Percentiles rank a stretch among this genome's conserved stretches.
These are phyloP conservation scores for Auxenochlorella pyrenoidosa DNA, from an alignment of 139 green algal genomes.

Conservation along the genomic window DNA sequence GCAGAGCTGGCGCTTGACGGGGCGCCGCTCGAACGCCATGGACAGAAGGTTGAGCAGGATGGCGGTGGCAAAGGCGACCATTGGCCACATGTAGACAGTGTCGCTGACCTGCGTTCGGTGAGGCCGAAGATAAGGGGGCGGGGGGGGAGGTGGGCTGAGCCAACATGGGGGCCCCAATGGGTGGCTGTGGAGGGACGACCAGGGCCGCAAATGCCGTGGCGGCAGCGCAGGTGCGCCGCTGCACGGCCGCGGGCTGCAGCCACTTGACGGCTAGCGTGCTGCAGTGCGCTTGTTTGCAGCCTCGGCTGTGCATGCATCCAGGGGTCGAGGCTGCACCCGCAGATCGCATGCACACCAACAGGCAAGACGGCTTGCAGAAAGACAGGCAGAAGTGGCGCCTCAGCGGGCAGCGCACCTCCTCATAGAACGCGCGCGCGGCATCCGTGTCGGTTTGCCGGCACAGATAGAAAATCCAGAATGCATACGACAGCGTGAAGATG, in stretches of 20 bases:
- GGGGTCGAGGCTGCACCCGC: too few relatives aligned
- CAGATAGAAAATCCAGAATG: constrained; percentile 41
- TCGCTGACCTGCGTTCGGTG: constrained; percentile 12
- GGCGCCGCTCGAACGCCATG: constrained; percentile 55
- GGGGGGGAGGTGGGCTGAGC: background rate
- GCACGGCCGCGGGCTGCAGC: too few relatives aligned
- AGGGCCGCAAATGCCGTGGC: too few relatives aligned
- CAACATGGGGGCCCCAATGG: too few relatives aligned
- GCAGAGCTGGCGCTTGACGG: constrained; percentile 58
- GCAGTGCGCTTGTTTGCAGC: too few relatives aligned
- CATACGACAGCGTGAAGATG: constrained; percentile 17
- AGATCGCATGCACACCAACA: too few relatives aligned
- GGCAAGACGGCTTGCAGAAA: too few relatives aligned
- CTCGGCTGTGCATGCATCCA: too few relatives aligned
- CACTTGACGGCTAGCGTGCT: too few relatives aligned
- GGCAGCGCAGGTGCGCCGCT: too few relatives aligned
- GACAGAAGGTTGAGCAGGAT: constrained; percentile 64
- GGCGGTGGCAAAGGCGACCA: constrained; percentile 63
- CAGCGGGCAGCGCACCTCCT: background rate
- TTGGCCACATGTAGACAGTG: constrained; percentile 47
- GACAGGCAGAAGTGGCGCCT: too few relatives aligned
- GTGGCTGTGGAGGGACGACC: too few relatives aligned
- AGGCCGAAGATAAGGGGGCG: background rate
- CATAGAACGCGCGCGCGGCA: constrained; percentile 30
- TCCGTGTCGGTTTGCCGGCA: background rate